Evolutionary conservation across 1,284 basidiomycete species (phyloP).

Genomic region (Pterula multifida): DNA sequence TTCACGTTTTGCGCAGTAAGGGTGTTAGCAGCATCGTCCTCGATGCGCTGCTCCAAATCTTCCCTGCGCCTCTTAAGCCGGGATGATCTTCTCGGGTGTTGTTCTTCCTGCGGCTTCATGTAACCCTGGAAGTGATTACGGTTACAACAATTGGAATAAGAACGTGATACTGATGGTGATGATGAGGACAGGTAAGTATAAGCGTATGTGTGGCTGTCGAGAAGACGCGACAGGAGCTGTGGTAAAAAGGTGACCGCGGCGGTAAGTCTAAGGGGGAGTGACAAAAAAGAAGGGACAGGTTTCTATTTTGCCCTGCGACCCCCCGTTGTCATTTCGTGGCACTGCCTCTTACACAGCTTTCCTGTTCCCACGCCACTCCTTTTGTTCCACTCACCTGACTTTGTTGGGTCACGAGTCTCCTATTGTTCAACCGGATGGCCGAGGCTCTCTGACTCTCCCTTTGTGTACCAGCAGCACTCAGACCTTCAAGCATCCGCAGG

Average conservation of each 20-base stretch:
- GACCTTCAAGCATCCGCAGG: too few species aligned
- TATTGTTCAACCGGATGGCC: background rate
- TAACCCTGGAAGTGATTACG: background rate
- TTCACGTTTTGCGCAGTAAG: background rate
- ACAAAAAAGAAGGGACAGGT: background rate
- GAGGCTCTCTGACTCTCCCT: background rate
- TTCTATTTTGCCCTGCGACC: too few species aligned
- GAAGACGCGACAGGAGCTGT: background rate
- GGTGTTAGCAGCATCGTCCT: background rate
- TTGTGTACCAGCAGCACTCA: background rate
- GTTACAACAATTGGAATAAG: background rate
- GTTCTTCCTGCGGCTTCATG: conserved; percentile 1
- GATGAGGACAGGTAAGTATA: background rate
- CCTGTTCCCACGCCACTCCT: background rate
- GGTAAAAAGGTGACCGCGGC: conserved; percentile 1
- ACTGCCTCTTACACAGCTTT: background rate
- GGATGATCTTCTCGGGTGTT: background rate
- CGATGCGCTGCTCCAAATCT: background rate
- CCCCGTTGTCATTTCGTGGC: background rate
- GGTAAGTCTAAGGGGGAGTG: conserved; percentile 1
- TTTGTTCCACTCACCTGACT: background rate
- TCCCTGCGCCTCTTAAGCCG: background rate
- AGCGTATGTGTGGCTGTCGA: background rate
- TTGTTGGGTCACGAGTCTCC: background rate
- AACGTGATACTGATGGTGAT: background rate